Conservation (phyloP, 345 rosid genomes). For the Psidium guajava region DNA sequence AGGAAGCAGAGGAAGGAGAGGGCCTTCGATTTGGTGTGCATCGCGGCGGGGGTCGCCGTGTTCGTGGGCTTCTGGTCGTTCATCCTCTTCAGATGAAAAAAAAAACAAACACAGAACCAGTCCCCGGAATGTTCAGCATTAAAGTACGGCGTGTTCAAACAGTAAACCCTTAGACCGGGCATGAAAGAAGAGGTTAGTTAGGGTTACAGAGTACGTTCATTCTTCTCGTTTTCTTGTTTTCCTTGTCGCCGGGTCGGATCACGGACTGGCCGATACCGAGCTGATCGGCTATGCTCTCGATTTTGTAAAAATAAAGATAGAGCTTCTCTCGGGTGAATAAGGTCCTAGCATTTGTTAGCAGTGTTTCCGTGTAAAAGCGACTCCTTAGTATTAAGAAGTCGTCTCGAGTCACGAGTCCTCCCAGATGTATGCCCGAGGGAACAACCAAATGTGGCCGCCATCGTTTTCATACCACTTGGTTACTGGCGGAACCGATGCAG, state of each 20-base stretch:
- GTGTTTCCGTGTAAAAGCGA: background rate
- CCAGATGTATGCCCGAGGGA: too few relatives aligned
- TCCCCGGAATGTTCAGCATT: background rate
- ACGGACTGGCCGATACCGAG: background rate
- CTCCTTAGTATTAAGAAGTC: too few relatives aligned
- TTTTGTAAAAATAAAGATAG: background rate
- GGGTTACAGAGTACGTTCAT: background rate
- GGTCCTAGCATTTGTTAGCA: background rate
- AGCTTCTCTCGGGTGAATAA: background rate
- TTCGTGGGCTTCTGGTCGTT: constrained; percentile 49
- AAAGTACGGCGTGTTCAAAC: background rate
- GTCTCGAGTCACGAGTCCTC: too few relatives aligned
- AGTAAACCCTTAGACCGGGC: background rate
- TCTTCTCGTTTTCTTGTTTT: background rate
- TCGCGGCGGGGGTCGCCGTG: constrained; percentile 24
- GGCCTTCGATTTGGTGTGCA: constrained; percentile 20
- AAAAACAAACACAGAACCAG: background rate
- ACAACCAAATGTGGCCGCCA: too few relatives aligned
- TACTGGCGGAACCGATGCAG: too few relatives aligned
- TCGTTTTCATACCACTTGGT: too few relatives aligned
- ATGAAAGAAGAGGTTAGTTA: background rate
- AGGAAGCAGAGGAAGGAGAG: constrained; percentile 20
- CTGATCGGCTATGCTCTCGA: background rate
- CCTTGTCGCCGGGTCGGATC: background rate
- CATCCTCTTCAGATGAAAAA: constrained; percentile 22